Evolutionary conservation across 2,329 filamentous ascomycete genomes (phyloP), one percentile per base, ranked within the genome.

Genomic region (Trichoderma sp.): DNA sequence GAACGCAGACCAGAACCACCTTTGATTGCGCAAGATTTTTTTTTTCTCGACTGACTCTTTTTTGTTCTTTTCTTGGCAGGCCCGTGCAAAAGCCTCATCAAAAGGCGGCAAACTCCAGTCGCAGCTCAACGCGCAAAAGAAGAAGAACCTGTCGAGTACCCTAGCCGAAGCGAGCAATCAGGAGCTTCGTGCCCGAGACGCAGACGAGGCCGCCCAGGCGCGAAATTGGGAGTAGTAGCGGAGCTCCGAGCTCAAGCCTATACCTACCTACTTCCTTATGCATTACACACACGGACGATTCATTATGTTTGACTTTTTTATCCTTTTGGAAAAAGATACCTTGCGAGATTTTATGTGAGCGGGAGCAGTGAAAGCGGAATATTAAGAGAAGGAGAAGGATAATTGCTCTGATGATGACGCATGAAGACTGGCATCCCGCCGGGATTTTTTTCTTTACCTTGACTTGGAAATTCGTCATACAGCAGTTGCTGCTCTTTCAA

Each of bases 121-220:
- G 37, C 89, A 94, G 76, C 83, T 97, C 16, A 87, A 90, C 67
- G 89, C 89, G 43, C 92, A 97, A 81, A 92, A 91, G 81, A 89
- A 88, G 74, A 88, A 92, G 81, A 93, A 91, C 10, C 86, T 89
- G 65, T 84, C 82, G 35, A 88, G 91, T 70, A 89, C 89, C 1
- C 82, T 97, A 60, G 88, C 89, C 72, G 86, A 91, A 72, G 87
- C 84, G 4, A 93, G 92, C 76, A 82, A 85, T 63, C 85, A 89
- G 68, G 92, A 94, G 76, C 81, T 88, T 68, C 83, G 86, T 58
- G 84, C 84, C 16, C 85, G 92, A 66, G 89, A 94, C 72, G 88
- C 90, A 10, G 92, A 96, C 77, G 84, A 85, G 55, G 86, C 82
- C 19, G 75, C 78, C 19, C 73, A 79, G 67, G 72, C 77, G 21